phyloP scores from a whole-genome alignment of 179 eudicot species.

The Silene coronaria region DNA sequence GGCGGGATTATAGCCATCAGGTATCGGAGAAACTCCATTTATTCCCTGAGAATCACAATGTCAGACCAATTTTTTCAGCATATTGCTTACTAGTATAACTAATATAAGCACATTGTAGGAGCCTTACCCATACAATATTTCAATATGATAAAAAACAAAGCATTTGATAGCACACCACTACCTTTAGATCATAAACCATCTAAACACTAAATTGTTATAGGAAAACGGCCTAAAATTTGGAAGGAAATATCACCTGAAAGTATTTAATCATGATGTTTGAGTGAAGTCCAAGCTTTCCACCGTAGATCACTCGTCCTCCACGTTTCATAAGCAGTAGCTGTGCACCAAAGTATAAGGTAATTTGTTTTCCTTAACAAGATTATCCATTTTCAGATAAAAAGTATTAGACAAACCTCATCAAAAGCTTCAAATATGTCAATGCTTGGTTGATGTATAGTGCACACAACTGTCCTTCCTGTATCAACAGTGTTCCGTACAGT shows the following conservation, averaged over 20 bases:
- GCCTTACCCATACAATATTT: too few species aligned
- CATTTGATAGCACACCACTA: too few species aligned
- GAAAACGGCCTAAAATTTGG: neutral
- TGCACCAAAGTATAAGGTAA: slow-evolving; percentile 20
- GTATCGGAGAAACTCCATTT: slow-evolving; percentile 62
- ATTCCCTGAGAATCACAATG: slow-evolving; percentile 39
- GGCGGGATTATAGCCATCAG: slow-evolving; percentile 81
- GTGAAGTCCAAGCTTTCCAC: slow-evolving; percentile 80
- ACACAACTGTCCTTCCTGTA: slow-evolving; percentile 91
- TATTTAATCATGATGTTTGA: slow-evolving; percentile 66
- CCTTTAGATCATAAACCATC: neutral
- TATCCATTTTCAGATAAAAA: neutral
- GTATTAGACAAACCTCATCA: slow-evolving; percentile 58
- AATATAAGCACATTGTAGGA: neutral
- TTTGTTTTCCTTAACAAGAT: neutral
- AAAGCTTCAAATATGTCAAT: slow-evolving; percentile 92
- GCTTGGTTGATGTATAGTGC: slow-evolving; percentile 94
- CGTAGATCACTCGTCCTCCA: slow-evolving; percentile 82
- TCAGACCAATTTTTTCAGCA: neutral
- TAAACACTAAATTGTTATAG: too few species aligned
- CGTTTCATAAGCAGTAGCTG: slow-evolving; percentile 93
- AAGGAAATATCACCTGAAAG: slow-evolving; percentile 53
- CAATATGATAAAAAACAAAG: too few species aligned
- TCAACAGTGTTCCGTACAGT: slow-evolving; percentile 96
- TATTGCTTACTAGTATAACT: neutral